Percentiles rank a stretch among this genome's conserved stretches.
phyloP scores from a whole-genome alignment of 2,329 filamentous ascomycete genomes.

The Bipolaris gigantea region DNA sequence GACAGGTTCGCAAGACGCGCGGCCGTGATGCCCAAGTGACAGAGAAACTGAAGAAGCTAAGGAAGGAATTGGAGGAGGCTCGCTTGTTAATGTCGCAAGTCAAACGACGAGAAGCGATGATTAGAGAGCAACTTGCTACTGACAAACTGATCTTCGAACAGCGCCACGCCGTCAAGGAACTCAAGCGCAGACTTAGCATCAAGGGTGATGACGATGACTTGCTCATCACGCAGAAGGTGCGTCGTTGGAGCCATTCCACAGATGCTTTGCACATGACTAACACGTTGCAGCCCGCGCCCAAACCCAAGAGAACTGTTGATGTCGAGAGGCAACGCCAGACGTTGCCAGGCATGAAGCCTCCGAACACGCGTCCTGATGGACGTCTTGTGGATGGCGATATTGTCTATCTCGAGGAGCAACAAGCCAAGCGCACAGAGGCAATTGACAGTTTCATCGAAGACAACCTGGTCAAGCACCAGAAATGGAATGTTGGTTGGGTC shows the following conservation, averaged over 20 bases:
- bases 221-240: conserved; percentile 84
- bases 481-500: conserved; percentile 88
- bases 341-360: conserved; percentile 59
- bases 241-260: conserved; percentile 26
- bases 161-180: conserved; percentile 78
- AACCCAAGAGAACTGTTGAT: conserved; percentile 61
- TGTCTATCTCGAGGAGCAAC: conserved; percentile 72
- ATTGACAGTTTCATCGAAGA: conserved; percentile 81
- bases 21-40: conserved; percentile 91
- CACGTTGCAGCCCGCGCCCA: conserved; percentile 38
- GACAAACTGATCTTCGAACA: conserved; percentile 83
- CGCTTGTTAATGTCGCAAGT: conserved; percentile 78
- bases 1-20: conserved; percentile 91
- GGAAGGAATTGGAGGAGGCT: conserved; percentile 87
- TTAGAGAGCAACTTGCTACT: conserved; percentile 73
- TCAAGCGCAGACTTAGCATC: conserved; percentile 85
- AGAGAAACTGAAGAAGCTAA: conserved; percentile 89
- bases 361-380: conserved; percentile 64
- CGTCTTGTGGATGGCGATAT: conserved; percentile 76
- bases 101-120: conserved; percentile 76
- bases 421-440: conserved; percentile 78
- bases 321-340: conserved; percentile 65
- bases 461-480: conserved; percentile 83
- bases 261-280: conserved; percentile 27
- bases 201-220: conserved; percentile 89